Conservation (phyloP, 192 early-diverging fungal species). For the Fimicolochytrium jonesii region DNA sequence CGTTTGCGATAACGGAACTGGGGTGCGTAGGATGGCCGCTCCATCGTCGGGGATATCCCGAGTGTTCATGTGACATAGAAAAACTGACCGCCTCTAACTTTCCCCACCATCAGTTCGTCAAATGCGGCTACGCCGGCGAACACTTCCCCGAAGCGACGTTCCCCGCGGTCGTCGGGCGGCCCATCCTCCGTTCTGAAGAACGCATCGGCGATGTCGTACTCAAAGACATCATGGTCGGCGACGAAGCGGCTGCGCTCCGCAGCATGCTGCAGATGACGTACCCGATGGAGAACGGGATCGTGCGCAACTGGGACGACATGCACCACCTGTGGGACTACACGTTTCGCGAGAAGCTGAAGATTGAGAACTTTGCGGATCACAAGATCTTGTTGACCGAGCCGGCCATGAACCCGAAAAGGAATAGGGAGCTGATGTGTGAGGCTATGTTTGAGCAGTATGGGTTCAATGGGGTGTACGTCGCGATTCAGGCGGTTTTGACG, state of each 20-base stretch:
- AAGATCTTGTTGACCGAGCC: conserved; percentile 97
- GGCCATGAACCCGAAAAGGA: conserved; percentile 89
- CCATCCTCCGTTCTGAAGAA: conserved; percentile 96
- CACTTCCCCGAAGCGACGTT: conserved; percentile 96
- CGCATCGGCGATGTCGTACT: conserved; percentile 69
- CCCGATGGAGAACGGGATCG: conserved; percentile 98
- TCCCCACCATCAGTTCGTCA: conserved; percentile 73
- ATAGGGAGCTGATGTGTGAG: conserved; percentile 89
- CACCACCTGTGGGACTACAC: conserved; percentile 98
- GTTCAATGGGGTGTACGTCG: conserved; percentile 88
- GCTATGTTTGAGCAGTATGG: conserved; percentile 97
- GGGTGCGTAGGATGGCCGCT: conserved; percentile 28
- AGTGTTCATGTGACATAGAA: not conserved
- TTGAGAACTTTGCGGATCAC: conserved; percentile 76
- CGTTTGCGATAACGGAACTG: conserved; percentile 59
- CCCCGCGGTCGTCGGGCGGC: conserved; percentile 96
- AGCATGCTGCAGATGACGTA: conserved; percentile 92
- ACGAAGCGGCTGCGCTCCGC: conserved; percentile 88
- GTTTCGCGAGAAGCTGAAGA: conserved; percentile 85
- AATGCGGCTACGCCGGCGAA: conserved; percentile 90
- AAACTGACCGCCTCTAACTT: too few species aligned
- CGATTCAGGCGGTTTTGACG: conserved; percentile 96
- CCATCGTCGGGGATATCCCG: not conserved
- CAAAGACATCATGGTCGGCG: conserved; percentile 97
- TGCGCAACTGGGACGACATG: conserved; percentile 95